A percentile compares a stretch with the other conserved stretches of the same genome.
Evolutionary conservation across 2,329 filamentous ascomycete species (phyloP).

Genomic region (Phyllosticta citriasiana): DNA sequence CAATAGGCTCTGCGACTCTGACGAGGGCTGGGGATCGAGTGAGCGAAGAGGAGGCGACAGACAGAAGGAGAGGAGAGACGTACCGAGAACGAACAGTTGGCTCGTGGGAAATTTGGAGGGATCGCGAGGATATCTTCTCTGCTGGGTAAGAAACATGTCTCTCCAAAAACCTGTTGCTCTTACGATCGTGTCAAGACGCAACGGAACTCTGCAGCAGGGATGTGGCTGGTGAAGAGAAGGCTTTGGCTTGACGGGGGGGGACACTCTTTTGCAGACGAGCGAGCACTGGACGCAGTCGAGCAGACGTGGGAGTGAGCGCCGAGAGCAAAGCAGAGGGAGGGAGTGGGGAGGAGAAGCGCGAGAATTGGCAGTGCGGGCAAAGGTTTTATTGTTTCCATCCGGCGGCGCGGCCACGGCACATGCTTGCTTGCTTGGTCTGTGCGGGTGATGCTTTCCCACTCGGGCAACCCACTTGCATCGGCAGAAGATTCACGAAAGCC

Average conservation of each 20-base stretch:
- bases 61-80: constrained; percentile 21
- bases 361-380: not conserved
- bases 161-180: constrained; percentile 39
- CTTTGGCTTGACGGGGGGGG: not conserved
- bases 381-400: not conserved
- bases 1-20: constrained; percentile 84
- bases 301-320: not conserved
- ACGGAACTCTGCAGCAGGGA: not conserved
- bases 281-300: not conserved
- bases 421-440: not conserved
- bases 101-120: constrained; percentile 68
- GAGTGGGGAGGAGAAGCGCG: not conserved
- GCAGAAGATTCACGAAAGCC: not conserved
- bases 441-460: not conserved
- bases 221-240: not conserved
- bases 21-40: constrained; percentile 59
- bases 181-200: constrained; percentile 32
- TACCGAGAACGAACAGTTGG: constrained; percentile 79
- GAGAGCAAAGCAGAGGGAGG: not conserved
- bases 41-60: not conserved
- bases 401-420: not conserved
- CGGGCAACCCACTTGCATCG: not conserved
- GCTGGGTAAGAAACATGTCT: constrained; percentile 51
- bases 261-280: not conserved
- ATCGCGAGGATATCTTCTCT: constrained; percentile 48